A percentile compares a stretch with the other conserved stretches of the same genome.
Evolutionary conservation across 116 monocot genomes (phyloP).

Genomic region (Zostera marina): DNA sequence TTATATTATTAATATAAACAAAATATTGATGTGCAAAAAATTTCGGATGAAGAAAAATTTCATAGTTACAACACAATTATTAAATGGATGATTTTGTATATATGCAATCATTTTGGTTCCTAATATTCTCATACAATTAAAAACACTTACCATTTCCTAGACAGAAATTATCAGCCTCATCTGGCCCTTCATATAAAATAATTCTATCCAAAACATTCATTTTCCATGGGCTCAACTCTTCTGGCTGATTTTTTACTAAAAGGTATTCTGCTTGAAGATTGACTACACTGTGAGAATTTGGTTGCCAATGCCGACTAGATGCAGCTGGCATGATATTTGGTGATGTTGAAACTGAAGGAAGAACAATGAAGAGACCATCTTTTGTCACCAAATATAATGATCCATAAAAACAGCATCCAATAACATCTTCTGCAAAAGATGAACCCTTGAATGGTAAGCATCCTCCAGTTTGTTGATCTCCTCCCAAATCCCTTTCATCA

Average conservation of each 20-base stretch:
- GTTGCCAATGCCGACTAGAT: conserved; percentile 28
- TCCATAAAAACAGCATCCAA: conserved; percentile 67
- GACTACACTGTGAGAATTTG: conserved; percentile 10
- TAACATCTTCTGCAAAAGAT: conserved; percentile 28
- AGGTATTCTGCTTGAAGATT: conserved; percentile 11
- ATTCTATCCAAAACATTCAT: conserved; percentile 69
- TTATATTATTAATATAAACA: too few relatives aligned
- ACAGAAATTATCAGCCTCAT: conserved; percentile 57
- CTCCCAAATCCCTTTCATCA: conserved; percentile 34
- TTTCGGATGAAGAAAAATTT: too few relatives aligned
- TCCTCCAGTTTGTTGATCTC: conserved; percentile 3
- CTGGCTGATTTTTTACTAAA: conserved; percentile 14
- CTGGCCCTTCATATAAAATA: conserved; percentile 62
- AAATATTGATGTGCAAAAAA: too few relatives aligned
- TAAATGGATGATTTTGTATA: too few relatives aligned
- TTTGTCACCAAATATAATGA: conserved; percentile 63
- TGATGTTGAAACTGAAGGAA: conserved; percentile 60
- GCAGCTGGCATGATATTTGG: conserved; percentile 13
- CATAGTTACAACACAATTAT: too few relatives aligned
- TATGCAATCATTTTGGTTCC: too few relatives aligned
- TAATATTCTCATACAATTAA: background rate
- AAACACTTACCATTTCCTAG: conserved; percentile 45
- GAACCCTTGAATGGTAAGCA: conserved; percentile 18
- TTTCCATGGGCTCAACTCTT: conserved; percentile 43
- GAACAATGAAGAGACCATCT: conserved; percentile 63